Conservation (phyloP, 2,329 filamentous ascomycete species). For the Seiridium unicorne region DNA sequence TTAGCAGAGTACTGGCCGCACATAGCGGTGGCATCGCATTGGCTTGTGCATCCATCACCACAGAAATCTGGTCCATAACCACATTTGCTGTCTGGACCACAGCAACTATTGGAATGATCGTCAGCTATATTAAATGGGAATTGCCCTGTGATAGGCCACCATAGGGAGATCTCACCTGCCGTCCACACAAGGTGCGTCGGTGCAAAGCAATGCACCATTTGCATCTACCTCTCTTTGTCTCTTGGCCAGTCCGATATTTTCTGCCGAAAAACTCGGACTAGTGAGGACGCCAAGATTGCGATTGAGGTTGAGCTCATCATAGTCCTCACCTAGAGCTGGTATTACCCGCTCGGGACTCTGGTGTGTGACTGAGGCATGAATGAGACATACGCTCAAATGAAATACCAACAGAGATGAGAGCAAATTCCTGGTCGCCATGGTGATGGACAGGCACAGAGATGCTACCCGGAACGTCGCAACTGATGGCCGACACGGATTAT, state of each 20-base stretch:
- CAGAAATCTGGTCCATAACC: slow-evolving; percentile 3
- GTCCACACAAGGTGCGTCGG: neutral
- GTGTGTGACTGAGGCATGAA: neutral
- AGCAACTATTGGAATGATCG: neutral
- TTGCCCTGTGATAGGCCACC: neutral
- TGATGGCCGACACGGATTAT: too few relatives aligned
- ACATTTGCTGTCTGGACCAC: neutral
- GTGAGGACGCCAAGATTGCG: neutral
- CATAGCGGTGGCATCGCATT: slow-evolving; percentile 1
- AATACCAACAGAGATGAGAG: too few relatives aligned
- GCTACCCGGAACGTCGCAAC: too few relatives aligned
- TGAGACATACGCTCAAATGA: too few relatives aligned
- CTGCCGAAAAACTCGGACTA: neutral
- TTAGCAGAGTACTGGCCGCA: neutral
- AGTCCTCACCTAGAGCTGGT: neutral
- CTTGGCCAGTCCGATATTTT: neutral
- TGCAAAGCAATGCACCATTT: neutral
- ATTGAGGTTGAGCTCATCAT: neutral
- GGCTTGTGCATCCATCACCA: neutral
- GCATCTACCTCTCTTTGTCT: neutral
- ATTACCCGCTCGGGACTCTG: neutral
- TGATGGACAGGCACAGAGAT: too few relatives aligned
- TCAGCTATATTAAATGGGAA: neutral
- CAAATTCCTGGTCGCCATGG: too few relatives aligned
- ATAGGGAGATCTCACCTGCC: neutral